phyloP scores from a whole-genome alignment of 75 land plant species.

The Adiantum capillusveneris region DNA sequence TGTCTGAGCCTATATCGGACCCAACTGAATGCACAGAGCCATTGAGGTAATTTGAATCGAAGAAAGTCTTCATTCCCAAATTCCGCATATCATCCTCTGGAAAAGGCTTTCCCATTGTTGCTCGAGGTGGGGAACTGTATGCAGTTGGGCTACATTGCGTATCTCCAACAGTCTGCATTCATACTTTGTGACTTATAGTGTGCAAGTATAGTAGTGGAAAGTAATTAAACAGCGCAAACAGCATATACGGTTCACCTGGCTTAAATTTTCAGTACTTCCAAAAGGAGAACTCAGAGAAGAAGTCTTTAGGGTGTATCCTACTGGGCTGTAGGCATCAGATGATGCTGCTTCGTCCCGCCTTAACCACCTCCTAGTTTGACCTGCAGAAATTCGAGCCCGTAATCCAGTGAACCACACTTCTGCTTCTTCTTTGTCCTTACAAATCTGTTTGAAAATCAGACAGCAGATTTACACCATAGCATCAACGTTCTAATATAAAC shows the following conservation, averaged over 20 bases:
- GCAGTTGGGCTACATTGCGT: constrained; percentile 22
- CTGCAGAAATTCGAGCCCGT: constrained; percentile 69
- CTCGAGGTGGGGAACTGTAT: constrained; percentile 47
- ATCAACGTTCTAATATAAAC: too few species aligned
- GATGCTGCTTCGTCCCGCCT: constrained; percentile 38
- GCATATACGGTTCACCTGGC: constrained; percentile 82
- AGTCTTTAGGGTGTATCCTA: constrained; percentile 36
- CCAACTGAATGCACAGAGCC: constrained; percentile 34
- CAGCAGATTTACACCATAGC: too few species aligned
- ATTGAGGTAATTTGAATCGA: constrained; percentile 29
- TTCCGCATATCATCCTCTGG: constrained; percentile 41
- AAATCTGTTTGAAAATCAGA: constrained; percentile 49
- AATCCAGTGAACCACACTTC: constrained; percentile 96
- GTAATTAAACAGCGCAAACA: too few species aligned
- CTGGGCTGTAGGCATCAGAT: constrained; percentile 58
- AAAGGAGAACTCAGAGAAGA: constrained; percentile 40
- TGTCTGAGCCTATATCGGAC: constrained; percentile 33
- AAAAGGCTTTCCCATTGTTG: constrained; percentile 51
- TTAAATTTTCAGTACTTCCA: constrained; percentile 51
- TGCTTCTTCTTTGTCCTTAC: constrained; percentile 98
- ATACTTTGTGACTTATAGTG: too few species aligned
- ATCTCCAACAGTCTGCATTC: constrained; percentile 37
- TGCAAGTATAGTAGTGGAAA: too few species aligned
- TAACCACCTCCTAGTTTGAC: constrained; percentile 42
- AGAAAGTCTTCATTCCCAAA: constrained; percentile 19